Conservation (phyloP, 2,329 filamentous ascomycete species). For the Epichloe baconii region DNA sequence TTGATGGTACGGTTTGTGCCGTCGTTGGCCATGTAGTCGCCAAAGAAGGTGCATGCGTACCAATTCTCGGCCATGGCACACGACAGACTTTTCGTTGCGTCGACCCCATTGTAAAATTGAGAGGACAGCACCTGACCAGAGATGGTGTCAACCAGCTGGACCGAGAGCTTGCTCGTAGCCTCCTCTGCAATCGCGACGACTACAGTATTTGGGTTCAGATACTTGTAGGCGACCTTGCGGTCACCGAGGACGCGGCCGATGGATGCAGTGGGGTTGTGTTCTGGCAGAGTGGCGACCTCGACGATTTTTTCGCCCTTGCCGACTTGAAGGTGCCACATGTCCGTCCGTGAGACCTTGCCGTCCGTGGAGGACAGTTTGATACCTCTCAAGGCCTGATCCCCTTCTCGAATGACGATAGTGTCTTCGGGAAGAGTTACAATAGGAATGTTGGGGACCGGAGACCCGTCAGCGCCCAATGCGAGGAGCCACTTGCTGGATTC, state of each 20-base stretch:
- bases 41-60: slow-evolving; percentile 76
- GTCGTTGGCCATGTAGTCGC: slow-evolving; percentile 44
- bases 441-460: slow-evolving; percentile 30
- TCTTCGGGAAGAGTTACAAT: slow-evolving; percentile 35
- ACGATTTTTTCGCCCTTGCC: slow-evolving; percentile 55
- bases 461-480: slow-evolving; percentile 37
- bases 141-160: slow-evolving; percentile 75
- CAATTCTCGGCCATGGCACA: slow-evolving; percentile 87
- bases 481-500: slow-evolving; percentile 39
- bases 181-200: slow-evolving; percentile 59
- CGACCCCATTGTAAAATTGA: slow-evolving; percentile 57
- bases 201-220: slow-evolving; percentile 76
- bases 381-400: slow-evolving; percentile 38
- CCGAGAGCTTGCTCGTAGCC: slow-evolving; percentile 43
- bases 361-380: slow-evolving; percentile 35
- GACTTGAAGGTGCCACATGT: slow-evolving; percentile 63
- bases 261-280: slow-evolving; percentile 80
- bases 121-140: slow-evolving; percentile 71
- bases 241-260: slow-evolving; percentile 90
- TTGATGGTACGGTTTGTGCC: slow-evolving; percentile 47
- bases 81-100: slow-evolving; percentile 58
- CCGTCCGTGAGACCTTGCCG: slow-evolving; percentile 28
- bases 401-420: slow-evolving; percentile 39
- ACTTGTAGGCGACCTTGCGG: slow-evolving; percentile 92
- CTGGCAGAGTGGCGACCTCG: slow-evolving; percentile 51